Percentiles rank a stretch among this genome's conserved stretches.
phyloP scores from a whole-genome alignment of 2,329 filamentous ascomycete species.

The Clonostachys solani region DNA sequence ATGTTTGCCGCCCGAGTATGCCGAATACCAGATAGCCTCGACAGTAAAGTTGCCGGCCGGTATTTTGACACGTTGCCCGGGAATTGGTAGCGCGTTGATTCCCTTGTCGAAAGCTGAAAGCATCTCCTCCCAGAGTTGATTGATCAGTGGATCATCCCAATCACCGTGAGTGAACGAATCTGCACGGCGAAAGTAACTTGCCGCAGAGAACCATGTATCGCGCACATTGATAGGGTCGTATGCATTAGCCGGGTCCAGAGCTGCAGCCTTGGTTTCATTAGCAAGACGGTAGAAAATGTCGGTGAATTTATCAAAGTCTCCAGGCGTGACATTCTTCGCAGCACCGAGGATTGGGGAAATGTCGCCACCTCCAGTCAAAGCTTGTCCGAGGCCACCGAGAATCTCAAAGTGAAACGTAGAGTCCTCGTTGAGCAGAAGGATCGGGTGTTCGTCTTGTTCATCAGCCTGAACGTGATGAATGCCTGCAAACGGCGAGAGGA shows the following conservation, averaged over 20 bases:
- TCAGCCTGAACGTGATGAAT: too few species aligned
- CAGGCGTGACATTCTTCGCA: conserved; percentile 15
- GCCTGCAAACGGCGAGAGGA: too few species aligned
- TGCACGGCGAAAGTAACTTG: conserved; percentile 29
- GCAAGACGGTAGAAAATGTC: conserved; percentile 5
- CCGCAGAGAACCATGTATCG: conserved; percentile 20
- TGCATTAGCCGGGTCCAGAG: conserved; percentile 5
- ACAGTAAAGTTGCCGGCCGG: conserved; percentile 20
- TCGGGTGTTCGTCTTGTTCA: too few species aligned
- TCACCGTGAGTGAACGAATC: conserved; percentile 31
- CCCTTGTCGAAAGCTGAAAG: conserved; percentile 27
- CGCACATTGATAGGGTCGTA: conserved; percentile 7
- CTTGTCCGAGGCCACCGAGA: conserved; percentile 4
- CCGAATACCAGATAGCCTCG: conserved; percentile 24
- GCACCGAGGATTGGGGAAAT: conserved; percentile 9
- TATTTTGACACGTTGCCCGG: conserved; percentile 10
- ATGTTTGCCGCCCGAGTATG: conserved; percentile 2
- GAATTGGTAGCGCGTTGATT: conserved; percentile 19
- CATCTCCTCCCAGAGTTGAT: conserved; percentile 22
- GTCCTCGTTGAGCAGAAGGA: background rate
- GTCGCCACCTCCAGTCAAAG: conserved; percentile 5
- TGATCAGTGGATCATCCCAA: conserved; percentile 26
- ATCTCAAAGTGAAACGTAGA: conserved; percentile 8
- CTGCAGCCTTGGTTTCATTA: conserved; percentile 3
- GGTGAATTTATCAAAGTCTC: conserved; percentile 5